Conservation (phyloP, 2,329 filamentous ascomycete genomes). For the Hypocreales sp. region DNA sequence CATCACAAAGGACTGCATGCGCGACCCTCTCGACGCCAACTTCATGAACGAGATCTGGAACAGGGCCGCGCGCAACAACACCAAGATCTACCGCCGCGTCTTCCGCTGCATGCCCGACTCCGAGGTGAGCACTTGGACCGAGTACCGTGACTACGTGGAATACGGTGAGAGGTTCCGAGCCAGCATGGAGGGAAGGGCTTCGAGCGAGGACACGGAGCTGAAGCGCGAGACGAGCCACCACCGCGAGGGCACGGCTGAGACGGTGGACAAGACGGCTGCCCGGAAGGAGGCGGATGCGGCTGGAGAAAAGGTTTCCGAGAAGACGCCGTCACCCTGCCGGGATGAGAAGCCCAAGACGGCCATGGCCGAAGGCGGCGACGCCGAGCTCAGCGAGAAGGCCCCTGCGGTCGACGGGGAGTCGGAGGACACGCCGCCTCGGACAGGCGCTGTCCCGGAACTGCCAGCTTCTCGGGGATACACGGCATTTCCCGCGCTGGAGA, state of each 20-base stretch:
- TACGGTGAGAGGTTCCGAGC: slow-evolving; percentile 69
- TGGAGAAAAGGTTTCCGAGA: slow-evolving; percentile 12
- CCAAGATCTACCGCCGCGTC: slow-evolving; percentile 80
- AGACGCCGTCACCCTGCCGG: slow-evolving; percentile 7
- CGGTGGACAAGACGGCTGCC: slow-evolving; percentile 5
- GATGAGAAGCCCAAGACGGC: slow-evolving; percentile 16
- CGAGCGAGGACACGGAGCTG: slow-evolving; percentile 32
- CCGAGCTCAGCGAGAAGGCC: slow-evolving; percentile 18
- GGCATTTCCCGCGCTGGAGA: slow-evolving; percentile 23
- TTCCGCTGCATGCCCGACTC: slow-evolving; percentile 97
- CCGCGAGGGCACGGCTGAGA: slow-evolving; percentile 16
- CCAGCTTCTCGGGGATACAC: too few species aligned
- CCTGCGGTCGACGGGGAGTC: not conserved
- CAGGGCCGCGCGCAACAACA: slow-evolving; percentile 81
- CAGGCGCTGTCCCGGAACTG: slow-evolving; percentile 3
- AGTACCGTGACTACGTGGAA: slow-evolving; percentile 71
- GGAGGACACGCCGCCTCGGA: not conserved
- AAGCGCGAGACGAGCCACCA: slow-evolving; percentile 18
- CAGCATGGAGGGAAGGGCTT: slow-evolving; percentile 39
- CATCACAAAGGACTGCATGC: slow-evolving; percentile 86
- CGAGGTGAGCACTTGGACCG: slow-evolving; percentile 82
- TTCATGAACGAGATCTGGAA: slow-evolving; percentile 89
- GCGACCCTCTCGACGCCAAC: slow-evolving; percentile 63
- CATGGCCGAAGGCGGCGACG: slow-evolving; percentile 13
- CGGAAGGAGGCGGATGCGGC: slow-evolving; percentile 18